Percentiles rank a stretch among this genome's conserved stretches.
phyloP scores from a whole-genome alignment of 768 basidiomycete genomes.

The Pleurotus platypus region DNA sequence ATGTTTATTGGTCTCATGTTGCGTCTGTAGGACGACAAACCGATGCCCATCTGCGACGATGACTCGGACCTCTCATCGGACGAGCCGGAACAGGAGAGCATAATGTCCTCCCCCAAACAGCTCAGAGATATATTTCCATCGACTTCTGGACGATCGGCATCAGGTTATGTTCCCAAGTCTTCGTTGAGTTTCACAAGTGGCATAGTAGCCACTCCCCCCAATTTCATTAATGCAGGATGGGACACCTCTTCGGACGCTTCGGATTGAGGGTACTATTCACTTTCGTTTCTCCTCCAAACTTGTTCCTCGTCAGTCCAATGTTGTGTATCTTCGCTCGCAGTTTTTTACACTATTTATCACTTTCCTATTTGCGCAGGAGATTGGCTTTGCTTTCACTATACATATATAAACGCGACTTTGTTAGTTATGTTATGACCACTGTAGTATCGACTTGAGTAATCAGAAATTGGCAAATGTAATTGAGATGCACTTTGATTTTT shows the following conservation, averaged over 20 bases:
- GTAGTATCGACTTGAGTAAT: slow-evolving; percentile 2
- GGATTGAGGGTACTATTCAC: neutral
- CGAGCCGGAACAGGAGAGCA: neutral
- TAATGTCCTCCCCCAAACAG: slow-evolving; percentile 9
- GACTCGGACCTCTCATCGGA: slow-evolving; percentile 15
- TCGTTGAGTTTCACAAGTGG: slow-evolving; percentile 34
- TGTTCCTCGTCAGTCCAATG: neutral
- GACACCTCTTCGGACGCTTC: slow-evolving; percentile 11
- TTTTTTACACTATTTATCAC: slow-evolving; percentile 3
- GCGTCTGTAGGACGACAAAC: neutral
- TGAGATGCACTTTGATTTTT: slow-evolving; percentile 8
- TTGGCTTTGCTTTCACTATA: neutral
- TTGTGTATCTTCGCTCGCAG: neutral
- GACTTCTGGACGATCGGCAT: slow-evolving; percentile 1
- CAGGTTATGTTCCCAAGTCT: slow-evolving; percentile 19
- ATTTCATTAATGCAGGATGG: slow-evolving; percentile 44
- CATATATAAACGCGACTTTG: neutral
- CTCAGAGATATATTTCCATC: slow-evolving; percentile 26
- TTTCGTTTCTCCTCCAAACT: neutral
- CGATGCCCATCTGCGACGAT: slow-evolving; percentile 11
- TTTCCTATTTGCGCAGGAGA: slow-evolving; percentile 7
- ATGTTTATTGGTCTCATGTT: neutral
- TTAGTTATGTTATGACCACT: slow-evolving; percentile 1
- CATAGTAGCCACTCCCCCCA: slow-evolving; percentile 40
- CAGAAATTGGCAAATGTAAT: slow-evolving; percentile 2